Base-by-base conservation (phyloP, 352 stramenopile species). In the Globisporangium rhizosaccharum region DNA sequence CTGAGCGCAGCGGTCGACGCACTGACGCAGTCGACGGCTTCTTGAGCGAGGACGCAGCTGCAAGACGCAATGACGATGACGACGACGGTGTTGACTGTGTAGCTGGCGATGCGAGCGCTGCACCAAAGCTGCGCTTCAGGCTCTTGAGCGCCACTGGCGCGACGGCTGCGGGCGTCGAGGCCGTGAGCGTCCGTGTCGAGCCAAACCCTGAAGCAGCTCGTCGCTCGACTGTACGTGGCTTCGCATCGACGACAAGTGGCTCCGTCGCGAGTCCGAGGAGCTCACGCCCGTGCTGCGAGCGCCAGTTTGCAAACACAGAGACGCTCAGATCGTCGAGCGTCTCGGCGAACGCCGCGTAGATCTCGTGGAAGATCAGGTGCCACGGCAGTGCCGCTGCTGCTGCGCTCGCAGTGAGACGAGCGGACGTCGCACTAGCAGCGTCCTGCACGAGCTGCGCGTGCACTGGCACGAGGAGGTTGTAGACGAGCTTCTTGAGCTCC, bases 401-500 rank as follows among this genome's bases (percentile, higher is more conserved):
- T 8, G n/a, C 33, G 23, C 11, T 9, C 5, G 7, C n/a, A 23
- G 30, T 23, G 47, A 30, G 52, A 1, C 49, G 23, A 28, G 45
- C 2, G 28, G 28, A 33, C 28, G 23, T 23, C 23, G 41, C 72
- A 8, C 20, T 37, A 45, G 51, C 28, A 4, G 0, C 2, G 2
- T 61, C 37, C 36, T 65, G 48, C 23, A 58, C 58, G 12, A 90
- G 36, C 6, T 61, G 49, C 42, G 82, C 68, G 49, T 90, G 79
- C 23, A 89, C 62, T 8, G 78, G 75, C 3, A 90, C 57, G 28
- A 92, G 61, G 12, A 65, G 44, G 23, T 58, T 66, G 52, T 80
- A 87, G n/a, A 90, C 53, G 2, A 67, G 54, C 23, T 78, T 84
- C 67, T 92, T 90, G 10, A 92, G 56, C 50, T 92, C 82, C 12